Conservation (phyloP, 108 stramenopile species). For the Cyclotella sp. region DNA sequence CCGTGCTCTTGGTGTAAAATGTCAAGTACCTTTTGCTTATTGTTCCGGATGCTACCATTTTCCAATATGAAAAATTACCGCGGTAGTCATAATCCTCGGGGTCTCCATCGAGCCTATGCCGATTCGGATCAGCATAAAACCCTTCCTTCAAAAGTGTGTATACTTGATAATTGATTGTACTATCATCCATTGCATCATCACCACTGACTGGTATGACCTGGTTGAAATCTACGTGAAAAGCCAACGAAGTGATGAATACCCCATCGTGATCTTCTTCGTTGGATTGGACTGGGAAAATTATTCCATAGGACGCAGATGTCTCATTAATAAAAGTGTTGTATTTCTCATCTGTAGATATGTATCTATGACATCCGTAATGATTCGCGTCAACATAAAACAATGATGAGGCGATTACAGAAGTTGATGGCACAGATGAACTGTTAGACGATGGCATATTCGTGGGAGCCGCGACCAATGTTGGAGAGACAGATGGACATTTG, state of each 20-base stretch:
- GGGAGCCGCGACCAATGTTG: background rate
- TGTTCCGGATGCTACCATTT: conserved; percentile 21
- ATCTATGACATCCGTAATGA: conserved; percentile 27
- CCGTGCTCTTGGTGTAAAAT: background rate
- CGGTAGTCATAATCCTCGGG: conserved; percentile 30
- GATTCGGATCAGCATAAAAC: conserved; percentile 37
- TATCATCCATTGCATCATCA: background rate
- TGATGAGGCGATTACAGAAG: background rate
- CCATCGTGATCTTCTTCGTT: conserved; percentile 28
- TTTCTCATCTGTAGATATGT: conserved; percentile 23
- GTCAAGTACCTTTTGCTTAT: conserved; percentile 10
- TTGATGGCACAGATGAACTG: background rate
- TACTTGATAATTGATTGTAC: conserved; percentile 17
- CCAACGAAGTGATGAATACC: conserved; percentile 28
- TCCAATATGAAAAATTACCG: conserved; percentile 39
- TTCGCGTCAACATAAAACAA: conserved; percentile 7
- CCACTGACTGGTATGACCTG: background rate
- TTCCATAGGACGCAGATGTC: conserved; percentile 30
- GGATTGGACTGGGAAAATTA: conserved; percentile 27
- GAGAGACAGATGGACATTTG: conserved; percentile 10
- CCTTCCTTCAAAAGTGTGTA: conserved; percentile 23
- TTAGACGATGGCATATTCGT: conserved; percentile 2
- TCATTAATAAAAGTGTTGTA: conserved; percentile 21
- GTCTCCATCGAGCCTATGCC: background rate
- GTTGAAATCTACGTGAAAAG: conserved; percentile 29